Base-by-base conservation (phyloP, 257 asterid species). In the Datura wrightii region DNA sequence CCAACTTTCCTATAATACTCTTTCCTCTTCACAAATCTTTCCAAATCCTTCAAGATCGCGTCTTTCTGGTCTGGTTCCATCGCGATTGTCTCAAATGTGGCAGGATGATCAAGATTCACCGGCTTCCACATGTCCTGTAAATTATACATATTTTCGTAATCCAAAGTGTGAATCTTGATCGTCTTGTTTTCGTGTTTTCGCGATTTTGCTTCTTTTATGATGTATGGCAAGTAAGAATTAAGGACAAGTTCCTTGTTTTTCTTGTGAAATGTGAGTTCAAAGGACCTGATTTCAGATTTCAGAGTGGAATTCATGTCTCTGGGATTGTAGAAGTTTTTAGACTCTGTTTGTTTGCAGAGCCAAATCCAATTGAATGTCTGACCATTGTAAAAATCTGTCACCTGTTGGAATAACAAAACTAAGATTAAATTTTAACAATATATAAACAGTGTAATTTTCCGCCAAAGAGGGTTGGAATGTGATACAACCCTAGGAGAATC, bases 71-170 rank as follows among this genome's bases (percentile, higher is more conserved):
- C 82, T 6, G 72, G 37, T 83, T 89, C 91, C 89, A 89, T 86
- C 0, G 88, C 88, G 8, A 89, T 34, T 14, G 91, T 89, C 48
- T 83, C 89, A 53, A 89, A 89, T 1, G 88, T 89, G 11, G 86
- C 65, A 15, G 91, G 91, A 87, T 89, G 91, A 9, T 87, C 82
- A 14, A 89, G 88, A 58, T 83, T 76, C 6, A 87, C 65, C 0
- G 87, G 83, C 9, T 82, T 86, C 46, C 78, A 72, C 41, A 72
- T 46, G 36, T 48, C 19, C 3, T 24, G 59, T 24, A 74, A 24
- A 24, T 24, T 11, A 13, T 48, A 0, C 13, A 48, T 74, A 15
- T 16, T 24, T 3, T 74, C 85, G 1, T 8, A 5, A 10, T 55
- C 89, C 0, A 85, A 63, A 2, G 88, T 6, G 44, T 70, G 71